These are phyloP conservation scores for Psilocybe azurescens DNA, from an alignment of 768 basidiomycete species.

Conservation along the genomic window DNA sequence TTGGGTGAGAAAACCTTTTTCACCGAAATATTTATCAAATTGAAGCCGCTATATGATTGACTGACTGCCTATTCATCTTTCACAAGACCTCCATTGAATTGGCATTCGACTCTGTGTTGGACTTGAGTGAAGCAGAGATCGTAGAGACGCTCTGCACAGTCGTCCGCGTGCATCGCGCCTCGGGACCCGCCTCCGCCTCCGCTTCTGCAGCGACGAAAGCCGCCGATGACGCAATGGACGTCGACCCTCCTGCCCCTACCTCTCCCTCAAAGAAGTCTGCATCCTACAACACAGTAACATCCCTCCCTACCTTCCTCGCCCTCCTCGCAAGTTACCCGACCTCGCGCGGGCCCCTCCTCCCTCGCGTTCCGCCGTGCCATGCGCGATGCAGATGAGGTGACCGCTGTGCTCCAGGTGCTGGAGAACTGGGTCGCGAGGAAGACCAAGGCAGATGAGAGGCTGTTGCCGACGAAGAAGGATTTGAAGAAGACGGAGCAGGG, in stretches of 20 bases:
- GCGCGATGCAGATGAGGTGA: conserved; percentile 52
- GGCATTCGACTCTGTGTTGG: conserved; percentile 58
- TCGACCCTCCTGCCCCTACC: background rate
- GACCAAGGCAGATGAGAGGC: conserved; percentile 36
- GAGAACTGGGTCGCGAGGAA: conserved; percentile 53
- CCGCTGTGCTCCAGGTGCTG: conserved; percentile 49
- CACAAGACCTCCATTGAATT: conserved; percentile 49
- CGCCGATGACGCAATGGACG: background rate
- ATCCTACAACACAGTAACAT: conserved; percentile 19
- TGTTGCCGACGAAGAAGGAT: conserved; percentile 46
- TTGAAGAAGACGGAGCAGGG: conserved; percentile 47
- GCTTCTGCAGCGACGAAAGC: conserved; percentile 6
- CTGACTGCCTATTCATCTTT: background rate
- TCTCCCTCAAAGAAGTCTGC: background rate
- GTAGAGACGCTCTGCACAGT: conserved; percentile 55
- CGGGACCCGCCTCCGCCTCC: conserved; percentile 17
- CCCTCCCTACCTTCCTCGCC: conserved; percentile 42
- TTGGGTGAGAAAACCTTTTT: conserved; percentile 69
- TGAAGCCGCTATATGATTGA: background rate
- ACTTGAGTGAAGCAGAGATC: conserved; percentile 71
- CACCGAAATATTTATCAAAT: background rate
- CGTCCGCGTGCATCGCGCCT: conserved; percentile 20
- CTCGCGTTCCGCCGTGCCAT: conserved; percentile 57
- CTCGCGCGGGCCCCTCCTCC: conserved; percentile 44
- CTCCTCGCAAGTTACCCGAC: conserved; percentile 43